These are phyloP conservation scores for Boletus sp. DNA, from an alignment of 1,284 basidiomycete genomes.

Conservation along the genomic window DNA sequence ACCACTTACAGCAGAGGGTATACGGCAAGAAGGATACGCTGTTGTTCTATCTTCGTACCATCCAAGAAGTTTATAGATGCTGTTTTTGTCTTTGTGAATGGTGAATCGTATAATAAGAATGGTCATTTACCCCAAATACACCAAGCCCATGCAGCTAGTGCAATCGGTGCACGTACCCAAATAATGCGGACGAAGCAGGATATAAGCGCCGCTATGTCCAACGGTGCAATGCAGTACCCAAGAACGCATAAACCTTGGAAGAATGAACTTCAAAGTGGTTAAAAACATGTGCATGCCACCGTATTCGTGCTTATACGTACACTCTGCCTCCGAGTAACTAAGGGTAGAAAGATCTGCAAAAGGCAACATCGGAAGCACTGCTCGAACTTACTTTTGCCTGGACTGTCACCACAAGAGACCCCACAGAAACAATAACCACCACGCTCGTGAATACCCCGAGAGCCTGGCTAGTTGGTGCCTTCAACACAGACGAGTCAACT, in stretches of 20 bases:
- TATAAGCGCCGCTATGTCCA: constrained; percentile 84
- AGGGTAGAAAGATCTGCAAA: constrained; percentile 5
- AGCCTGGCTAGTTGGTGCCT: constrained; percentile 83
- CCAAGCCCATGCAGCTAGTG: constrained; percentile 86
- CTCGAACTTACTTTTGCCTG: constrained; percentile 72
- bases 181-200: constrained; percentile 83
- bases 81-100: constrained; percentile 35
- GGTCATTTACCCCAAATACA: constrained; percentile 82
- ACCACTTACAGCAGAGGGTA: constrained; percentile 76
- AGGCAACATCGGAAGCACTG: not conserved
- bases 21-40: constrained; percentile 84
- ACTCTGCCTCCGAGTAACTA: constrained; percentile 91
- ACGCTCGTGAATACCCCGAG: constrained; percentile 90
- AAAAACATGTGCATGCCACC: not conserved
- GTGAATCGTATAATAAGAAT: not conserved
- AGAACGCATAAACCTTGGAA: constrained; percentile 93
- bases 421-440: constrained; percentile 85
- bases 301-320: constrained; percentile 42
- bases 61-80: constrained; percentile 93
- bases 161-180: constrained; percentile 81
- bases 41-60: constrained; percentile 86
- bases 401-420: constrained; percentile 84
- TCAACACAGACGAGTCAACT: constrained; percentile 5
- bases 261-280: constrained; percentile 66
- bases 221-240: constrained; percentile 87